These are phyloP conservation scores for Zasmidium citrigriseum DNA, from an alignment of 2,329 filamentous ascomycete genomes.

Conservation along the genomic window DNA sequence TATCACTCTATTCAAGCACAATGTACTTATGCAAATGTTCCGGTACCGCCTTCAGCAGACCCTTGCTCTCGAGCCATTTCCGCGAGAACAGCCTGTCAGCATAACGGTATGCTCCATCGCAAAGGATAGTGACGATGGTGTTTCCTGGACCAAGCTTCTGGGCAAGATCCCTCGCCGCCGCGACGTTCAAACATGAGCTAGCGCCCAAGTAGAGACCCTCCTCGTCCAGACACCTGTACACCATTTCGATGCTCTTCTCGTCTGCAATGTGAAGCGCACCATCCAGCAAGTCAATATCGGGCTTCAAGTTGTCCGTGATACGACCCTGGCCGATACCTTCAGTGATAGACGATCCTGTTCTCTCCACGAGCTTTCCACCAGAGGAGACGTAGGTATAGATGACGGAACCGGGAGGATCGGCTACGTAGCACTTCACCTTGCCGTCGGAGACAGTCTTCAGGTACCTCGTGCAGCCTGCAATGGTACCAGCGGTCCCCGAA, in stretches of 20 bases:
- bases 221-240: constrained; percentile 93
- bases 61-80: constrained; percentile 88
- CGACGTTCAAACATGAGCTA: constrained; percentile 91
- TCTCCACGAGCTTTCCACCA: constrained; percentile 80
- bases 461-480: constrained; percentile 85
- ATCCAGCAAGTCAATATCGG: constrained; percentile 81
- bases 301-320: constrained; percentile 89
- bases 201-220: constrained; percentile 95
- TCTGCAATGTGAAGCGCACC: constrained; percentile 82
- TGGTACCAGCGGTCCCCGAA: constrained; percentile 87
- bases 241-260: constrained; percentile 96
- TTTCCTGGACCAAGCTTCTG: constrained; percentile 84
- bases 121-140: constrained; percentile 90
- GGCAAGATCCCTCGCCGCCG: constrained; percentile 90
- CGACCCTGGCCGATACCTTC: constrained; percentile 97
- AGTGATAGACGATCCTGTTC: constrained; percentile 84
- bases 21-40: constrained; percentile 90
- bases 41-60: constrained; percentile 76
- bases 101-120: constrained; percentile 96
- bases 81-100: constrained; percentile 89
- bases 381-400: constrained; percentile 89
- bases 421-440: constrained; percentile 81
- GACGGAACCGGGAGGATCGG: constrained; percentile 90
- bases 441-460: constrained; percentile 81
- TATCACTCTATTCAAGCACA: constrained; percentile 67